These are phyloP conservation scores for Wickerhamiella alocasiicola DNA, from an alignment of 805 yeast genomes.

Conservation along the genomic window DNA sequence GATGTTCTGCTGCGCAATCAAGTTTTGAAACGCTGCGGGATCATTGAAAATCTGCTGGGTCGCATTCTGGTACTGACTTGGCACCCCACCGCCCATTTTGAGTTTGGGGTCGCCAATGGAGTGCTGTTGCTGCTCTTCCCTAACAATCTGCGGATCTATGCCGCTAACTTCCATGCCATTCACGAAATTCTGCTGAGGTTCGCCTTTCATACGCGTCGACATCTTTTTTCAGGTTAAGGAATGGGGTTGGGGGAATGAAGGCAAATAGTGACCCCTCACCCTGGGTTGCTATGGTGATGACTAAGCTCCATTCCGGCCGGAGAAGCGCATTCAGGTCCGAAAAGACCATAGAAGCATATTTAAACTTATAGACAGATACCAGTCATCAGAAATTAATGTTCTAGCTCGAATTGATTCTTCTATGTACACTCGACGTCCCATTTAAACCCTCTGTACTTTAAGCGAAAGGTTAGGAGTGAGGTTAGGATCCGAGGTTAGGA, in stretches of 20 bases:
- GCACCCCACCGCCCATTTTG: constrained; percentile 4
- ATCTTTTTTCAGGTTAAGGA: constrained; percentile 10
- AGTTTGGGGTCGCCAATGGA: constrained; percentile 11
- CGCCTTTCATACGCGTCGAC: constrained; percentile 9
- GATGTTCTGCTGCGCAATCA: constrained; percentile 1
- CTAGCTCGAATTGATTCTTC: no score
- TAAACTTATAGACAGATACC: no score
- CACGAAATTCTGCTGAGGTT: constrained; percentile 2
- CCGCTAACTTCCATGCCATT: constrained; percentile 22
- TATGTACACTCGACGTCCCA: no score
- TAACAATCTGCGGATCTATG: constrained; percentile 27
- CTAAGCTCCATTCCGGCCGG: no score
- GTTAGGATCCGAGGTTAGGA: constrained; percentile 8
- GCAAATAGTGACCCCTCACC: no score
- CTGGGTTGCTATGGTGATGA: constrained; percentile 8
- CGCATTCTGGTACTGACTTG: background rate
- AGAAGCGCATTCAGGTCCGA: no score
- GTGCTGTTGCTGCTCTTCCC: constrained; percentile 20
- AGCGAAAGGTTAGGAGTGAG: constrained; percentile 11
- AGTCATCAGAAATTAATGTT: no score
- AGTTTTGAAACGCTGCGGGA: constrained; percentile 16
- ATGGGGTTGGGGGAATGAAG: constrained; percentile 9
- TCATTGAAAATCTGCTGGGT: constrained; percentile 10
- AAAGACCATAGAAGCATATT: no score
- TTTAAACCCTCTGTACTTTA: no score